Evolutionary conservation across 306 rosid genomes (phyloP).

Genomic region (Fragaria vesca): DNA sequence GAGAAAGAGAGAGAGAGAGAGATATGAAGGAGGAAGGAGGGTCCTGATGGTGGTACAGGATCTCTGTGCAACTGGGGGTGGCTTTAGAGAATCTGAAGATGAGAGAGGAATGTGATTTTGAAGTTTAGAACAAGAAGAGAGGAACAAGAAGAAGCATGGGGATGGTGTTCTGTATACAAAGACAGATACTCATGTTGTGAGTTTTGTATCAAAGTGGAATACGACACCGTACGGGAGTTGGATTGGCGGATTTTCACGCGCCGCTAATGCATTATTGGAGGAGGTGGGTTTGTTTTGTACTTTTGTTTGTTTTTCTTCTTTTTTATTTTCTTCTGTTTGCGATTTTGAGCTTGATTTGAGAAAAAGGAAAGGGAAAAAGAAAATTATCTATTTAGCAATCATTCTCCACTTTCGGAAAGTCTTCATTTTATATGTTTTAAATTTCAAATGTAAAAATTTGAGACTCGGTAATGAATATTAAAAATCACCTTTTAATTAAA

Average conservation of each 20-base stretch:
- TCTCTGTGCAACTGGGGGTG: slow-evolving; percentile 17
- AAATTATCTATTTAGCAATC: neutral
- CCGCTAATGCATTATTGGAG: slow-evolving; percentile 11
- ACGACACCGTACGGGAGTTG: neutral
- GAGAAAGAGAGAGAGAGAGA: no score
- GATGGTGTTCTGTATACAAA: neutral
- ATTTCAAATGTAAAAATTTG: no score
- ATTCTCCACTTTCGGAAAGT: neutral
- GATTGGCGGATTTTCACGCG: neutral
- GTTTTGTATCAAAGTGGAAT: neutral
- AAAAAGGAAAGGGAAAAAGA: neutral
- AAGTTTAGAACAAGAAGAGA: neutral
- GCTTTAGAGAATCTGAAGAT: neutral
- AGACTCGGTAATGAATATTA: no score
- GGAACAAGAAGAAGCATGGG: neutral
- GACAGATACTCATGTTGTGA: neutral
- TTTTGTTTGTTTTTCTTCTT: neutral
- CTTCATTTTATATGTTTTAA: no score
- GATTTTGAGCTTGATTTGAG: no score
- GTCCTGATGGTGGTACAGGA: neutral
- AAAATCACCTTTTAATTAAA: no score
- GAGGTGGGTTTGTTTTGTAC: no score
- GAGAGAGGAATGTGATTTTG: neutral
- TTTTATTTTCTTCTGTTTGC: neutral
- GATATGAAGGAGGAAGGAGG: neutral